A percentile compares a stretch with the other conserved stretches of the same genome.
These are phyloP conservation scores for Spathaspora sp. DNA, from an alignment of 805 yeast genomes.

Conservation along the genomic window DNA sequence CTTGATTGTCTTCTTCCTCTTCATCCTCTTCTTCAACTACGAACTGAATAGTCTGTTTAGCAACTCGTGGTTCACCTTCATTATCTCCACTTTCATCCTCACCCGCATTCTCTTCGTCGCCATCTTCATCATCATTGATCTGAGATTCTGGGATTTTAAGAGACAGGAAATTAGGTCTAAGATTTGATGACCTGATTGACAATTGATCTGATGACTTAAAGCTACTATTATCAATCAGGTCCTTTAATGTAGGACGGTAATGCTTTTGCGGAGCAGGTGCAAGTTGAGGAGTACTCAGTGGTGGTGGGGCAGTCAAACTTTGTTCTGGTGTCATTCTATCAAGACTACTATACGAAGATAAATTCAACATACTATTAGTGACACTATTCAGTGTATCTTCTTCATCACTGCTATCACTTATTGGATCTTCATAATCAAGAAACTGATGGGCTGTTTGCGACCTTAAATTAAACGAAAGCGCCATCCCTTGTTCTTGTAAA, in stretches of 20 bases:
- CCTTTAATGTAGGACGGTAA: neutral
- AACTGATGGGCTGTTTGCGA: slow-evolving; percentile 40
- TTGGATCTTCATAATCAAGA: slow-evolving; percentile 19
- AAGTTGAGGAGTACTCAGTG: neutral
- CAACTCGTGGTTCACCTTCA: slow-evolving; percentile 48
- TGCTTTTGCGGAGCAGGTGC: neutral
- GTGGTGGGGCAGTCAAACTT: neutral
- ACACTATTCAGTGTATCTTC: slow-evolving; percentile 6
- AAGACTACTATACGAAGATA: neutral
- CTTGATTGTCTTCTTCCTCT: slow-evolving; percentile 7
- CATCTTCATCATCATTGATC: slow-evolving; percentile 64
- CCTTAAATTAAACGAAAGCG: slow-evolving; percentile 71
- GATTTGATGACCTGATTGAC: slow-evolving; percentile 33
- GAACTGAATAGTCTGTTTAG: slow-evolving; percentile 58
- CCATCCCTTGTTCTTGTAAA: slow-evolving; percentile 65
- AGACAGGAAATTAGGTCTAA: slow-evolving; percentile 65
- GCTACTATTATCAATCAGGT: neutral
- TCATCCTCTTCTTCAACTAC: slow-evolving; percentile 43
- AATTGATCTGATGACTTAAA: slow-evolving; percentile 20
- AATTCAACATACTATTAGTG: slow-evolving; percentile 1
- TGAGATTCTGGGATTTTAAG: slow-evolving; percentile 68
- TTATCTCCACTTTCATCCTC: slow-evolving; percentile 47
- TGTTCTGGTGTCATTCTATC: neutral
- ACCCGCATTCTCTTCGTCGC: slow-evolving; percentile 54
- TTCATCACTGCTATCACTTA: slow-evolving; percentile 7